Percentiles rank a stretch among this genome's conserved stretches.
Conservation (phyloP, 192 early-diverging fungal genomes). For the Pilaira anomala region DNA sequence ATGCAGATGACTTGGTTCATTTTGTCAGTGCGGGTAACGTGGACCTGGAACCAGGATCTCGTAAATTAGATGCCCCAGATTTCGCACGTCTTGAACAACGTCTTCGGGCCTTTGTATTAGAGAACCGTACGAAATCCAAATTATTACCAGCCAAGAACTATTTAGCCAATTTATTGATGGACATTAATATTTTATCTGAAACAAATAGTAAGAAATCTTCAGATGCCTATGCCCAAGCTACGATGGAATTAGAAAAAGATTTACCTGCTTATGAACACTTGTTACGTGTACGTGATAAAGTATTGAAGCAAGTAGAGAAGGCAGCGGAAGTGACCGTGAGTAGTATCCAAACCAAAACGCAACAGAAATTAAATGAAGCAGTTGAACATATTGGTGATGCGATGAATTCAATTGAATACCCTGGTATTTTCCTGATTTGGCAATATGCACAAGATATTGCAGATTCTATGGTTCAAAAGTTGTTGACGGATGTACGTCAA, state of each 20-base stretch:
- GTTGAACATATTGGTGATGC: constrained; percentile 66
- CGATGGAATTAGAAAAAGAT: constrained; percentile 55
- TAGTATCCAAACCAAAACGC: constrained; percentile 47
- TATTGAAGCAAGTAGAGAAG: constrained; percentile 61
- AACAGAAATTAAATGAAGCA: constrained; percentile 43
- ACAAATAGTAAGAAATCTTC: constrained; percentile 65
- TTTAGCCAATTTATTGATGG: constrained; percentile 78
- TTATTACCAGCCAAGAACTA: constrained; percentile 92
- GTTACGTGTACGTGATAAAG: constrained; percentile 65
- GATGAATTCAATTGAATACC: constrained; percentile 70
- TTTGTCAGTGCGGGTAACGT: constrained; percentile 81
- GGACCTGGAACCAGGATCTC: constrained; percentile 29
- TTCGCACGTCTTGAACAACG: constrained; percentile 84
- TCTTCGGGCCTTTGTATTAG: constrained; percentile 88
- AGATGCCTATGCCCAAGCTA: constrained; percentile 59
- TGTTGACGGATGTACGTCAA: constrained; percentile 60
- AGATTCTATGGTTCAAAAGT: constrained; percentile 59
- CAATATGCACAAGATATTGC: constrained; percentile 81
- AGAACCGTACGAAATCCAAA: constrained; percentile 93
- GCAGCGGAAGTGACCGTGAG: constrained; percentile 58
- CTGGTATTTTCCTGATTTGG: constrained; percentile 81
- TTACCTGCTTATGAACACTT: constrained; percentile 76
- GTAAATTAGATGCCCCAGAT: constrained; percentile 44
- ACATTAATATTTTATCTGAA: constrained; percentile 70
- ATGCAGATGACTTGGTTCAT: constrained; percentile 91